These are phyloP conservation scores for Posidonia oceanica DNA, from an alignment of 116 monocot genomes.

Conservation along the genomic window DNA sequence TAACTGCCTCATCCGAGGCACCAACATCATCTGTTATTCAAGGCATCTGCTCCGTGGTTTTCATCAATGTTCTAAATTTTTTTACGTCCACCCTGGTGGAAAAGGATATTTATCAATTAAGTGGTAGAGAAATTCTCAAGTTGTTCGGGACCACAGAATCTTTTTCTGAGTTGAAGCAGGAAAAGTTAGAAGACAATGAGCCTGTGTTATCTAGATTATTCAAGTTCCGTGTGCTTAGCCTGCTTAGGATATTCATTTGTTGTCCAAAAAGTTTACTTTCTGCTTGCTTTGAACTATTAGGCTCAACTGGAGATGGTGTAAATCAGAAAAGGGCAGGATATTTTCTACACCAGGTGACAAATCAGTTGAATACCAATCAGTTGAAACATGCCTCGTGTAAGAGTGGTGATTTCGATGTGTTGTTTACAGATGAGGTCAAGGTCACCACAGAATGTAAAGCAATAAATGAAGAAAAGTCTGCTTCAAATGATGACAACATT, in stretches of 20 bases:
- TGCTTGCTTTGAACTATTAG: constrained; percentile 73
- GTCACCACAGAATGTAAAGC: constrained; percentile 8
- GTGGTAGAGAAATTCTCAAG: constrained; percentile 24
- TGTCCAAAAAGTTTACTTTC: constrained; percentile 65
- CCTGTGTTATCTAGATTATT: constrained; percentile 37
- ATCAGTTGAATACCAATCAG: constrained; percentile 21
- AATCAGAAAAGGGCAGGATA: constrained; percentile 37
- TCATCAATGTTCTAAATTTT: constrained; percentile 56
- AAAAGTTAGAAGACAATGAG: constrained; percentile 23
- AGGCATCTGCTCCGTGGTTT: constrained; percentile 79
- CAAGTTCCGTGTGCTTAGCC: constrained; percentile 50
- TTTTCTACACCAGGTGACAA: constrained; percentile 74
- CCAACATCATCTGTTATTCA: constrained; percentile 69
- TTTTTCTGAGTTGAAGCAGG: constrained; percentile 53
- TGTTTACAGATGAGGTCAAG: constrained; percentile 14
- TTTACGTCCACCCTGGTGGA: constrained; percentile 61
- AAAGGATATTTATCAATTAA: constrained; percentile 54
- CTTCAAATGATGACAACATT: constrained; percentile 11
- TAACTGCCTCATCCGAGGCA: constrained; percentile 61
- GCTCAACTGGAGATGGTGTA: constrained; percentile 30
- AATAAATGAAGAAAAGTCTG: constrained; percentile 15
- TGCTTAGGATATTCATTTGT: constrained; percentile 63
- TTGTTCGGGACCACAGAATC: constrained; percentile 50
- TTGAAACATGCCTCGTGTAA: constrained; percentile 14
- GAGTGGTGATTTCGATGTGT: constrained; percentile 15